Evolutionary conservation across 148 eudicot genomes (phyloP).

Genomic region (Cornus controversa): DNA sequence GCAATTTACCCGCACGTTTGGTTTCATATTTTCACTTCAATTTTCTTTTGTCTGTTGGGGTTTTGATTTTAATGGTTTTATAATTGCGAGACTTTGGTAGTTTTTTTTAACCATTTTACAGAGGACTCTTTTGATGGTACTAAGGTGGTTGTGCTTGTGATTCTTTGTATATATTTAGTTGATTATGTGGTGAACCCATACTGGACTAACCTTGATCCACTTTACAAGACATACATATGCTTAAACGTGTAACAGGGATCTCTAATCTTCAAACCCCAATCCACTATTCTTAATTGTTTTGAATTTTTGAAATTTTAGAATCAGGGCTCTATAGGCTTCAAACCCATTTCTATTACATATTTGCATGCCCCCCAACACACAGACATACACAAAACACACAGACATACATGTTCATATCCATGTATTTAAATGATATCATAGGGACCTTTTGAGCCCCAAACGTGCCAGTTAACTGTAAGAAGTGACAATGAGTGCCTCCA

Average conservation of each 20-base stretch:
- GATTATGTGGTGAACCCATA: background rate
- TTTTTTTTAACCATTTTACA: background rate
- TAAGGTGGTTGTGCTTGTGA: constrained; percentile 3
- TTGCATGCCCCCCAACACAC: too few species aligned
- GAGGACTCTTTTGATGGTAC: background rate
- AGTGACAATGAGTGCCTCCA: background rate
- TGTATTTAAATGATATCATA: too few species aligned
- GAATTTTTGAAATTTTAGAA: too few species aligned
- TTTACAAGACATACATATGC: background rate
- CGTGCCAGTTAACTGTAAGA: background rate
- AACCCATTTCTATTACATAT: too few species aligned
- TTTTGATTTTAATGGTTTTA: background rate
- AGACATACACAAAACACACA: too few species aligned
- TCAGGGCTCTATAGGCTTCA: too few species aligned
- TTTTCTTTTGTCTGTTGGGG: background rate
- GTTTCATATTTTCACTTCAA: background rate
- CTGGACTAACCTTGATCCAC: background rate
- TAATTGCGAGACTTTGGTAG: background rate
- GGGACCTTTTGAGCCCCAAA: background rate
- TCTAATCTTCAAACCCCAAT: too few species aligned
- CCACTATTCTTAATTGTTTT: too few species aligned
- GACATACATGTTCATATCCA: background rate
- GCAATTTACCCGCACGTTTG: background rate
- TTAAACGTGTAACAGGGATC: too few species aligned
- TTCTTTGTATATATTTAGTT: background rate